Evolutionary conservation across 805 yeast species (phyloP), one percentile per base, ranked within the genome.

Genomic region (Metschnikowia dekortorum): DNA sequence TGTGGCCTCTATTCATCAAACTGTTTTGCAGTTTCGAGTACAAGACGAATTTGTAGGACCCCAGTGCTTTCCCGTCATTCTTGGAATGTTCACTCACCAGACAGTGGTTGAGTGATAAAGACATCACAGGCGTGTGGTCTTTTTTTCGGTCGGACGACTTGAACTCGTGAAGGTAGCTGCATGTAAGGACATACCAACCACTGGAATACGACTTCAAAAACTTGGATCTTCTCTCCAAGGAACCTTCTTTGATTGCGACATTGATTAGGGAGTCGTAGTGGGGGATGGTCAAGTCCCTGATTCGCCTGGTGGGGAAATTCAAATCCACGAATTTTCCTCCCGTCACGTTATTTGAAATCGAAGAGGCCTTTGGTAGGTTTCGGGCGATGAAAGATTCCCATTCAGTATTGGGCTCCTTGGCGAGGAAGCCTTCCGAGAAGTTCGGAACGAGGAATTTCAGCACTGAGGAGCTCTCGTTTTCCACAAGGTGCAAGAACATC

Each of bases 141-240:
- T 81, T 86, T 61, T 83, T 86, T 49, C 96, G 78, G 66, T 91
- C 96, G 3, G 82, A 68, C 1, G 89, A 61, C 71, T 90, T 91
- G 70, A 92, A 88, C 70, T 92, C 99, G 65, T 94, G 98, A 49
- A 92, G 71, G 61, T 82, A 90, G 50, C 84, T 83, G 50, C 97
- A 87, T 2, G 99, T 90, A 57, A 92, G 74, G 16, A 92, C 96
- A 64, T 89, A 94, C 83, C 87, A 94, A 3, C 94, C 96, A 54
- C 83, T 79, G 4, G 96, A 82, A 68, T 90, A 94, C n/a, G 92
- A 85, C 72, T 91, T 91, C 56, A 94, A 75, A 65, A 82, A 91
- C 74, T 92, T 92, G 6, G 97, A 88, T 61, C 96, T 79, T 66
- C 97, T 80, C 67, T 94, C 98, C 55, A 92, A 74, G 55, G 76